Base-by-base conservation (phyloP, 371 early-diverging fungal species). In the Apophysomyces sp. region DNA sequence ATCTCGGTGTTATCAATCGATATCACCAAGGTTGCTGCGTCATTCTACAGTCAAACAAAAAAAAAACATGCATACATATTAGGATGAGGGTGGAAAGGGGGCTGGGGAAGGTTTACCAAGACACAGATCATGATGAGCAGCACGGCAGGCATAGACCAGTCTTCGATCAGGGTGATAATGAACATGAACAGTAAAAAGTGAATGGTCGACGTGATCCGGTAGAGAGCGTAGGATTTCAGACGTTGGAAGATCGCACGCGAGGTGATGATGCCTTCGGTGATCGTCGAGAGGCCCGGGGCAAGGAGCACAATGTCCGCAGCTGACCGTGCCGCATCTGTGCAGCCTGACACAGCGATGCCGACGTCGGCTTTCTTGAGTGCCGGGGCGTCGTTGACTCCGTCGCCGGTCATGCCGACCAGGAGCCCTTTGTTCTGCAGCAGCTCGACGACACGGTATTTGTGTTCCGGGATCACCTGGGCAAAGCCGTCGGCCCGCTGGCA, bases 151-250 rank as follows among this genome's bases (percentile, higher is more conserved):
- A 96, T 85, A 24, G 82, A 77, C 89, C 93, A 94, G 67, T 91
- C 82, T 68, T 85, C 89, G 16, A 82, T 87, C 34, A 93, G 70
- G 28, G 93, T 88, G 37, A 94, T 83, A 69, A 93, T 87, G 78
- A 94, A 94, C 88, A 96, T 94, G 82, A 96, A 96, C 51, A 94
- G 62, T 84, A 94, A 72, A 65, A 96, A 94, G 76, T 96, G 96
- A 60, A 96, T 88, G 4, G 94, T 96, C 3, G 95, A 94, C 7
- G 94, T 89, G 73, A 96, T 96, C 67, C 96, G 90, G 72, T 94
- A 96, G 65, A 96, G 84, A 53, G 95, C 93, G 77, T 95, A 94
- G 7, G 92, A 92, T 21, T 93, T 87, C 85, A 95, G 90, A 61
- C 96, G 89, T 73, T 96, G 96, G 83, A 96, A 96, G 62, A 95